phyloP scores from a whole-genome alignment of 805 yeast species.

The Cyberlindnera galapagoensis region DNA sequence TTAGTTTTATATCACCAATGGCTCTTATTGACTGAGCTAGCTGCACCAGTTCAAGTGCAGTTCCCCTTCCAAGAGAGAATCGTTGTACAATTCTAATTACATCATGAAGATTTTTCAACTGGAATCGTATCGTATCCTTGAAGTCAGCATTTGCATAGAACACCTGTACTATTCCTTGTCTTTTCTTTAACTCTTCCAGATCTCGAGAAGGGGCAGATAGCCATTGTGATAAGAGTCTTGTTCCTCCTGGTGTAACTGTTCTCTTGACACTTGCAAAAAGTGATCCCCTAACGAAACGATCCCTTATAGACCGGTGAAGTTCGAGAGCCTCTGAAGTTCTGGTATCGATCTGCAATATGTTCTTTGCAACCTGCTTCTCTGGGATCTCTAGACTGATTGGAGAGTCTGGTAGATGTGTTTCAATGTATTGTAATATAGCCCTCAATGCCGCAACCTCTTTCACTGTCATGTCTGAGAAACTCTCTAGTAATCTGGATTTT shows the following conservation, averaged over 20 bases:
- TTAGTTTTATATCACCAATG: slow-evolving; percentile 25
- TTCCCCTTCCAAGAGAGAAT: slow-evolving; percentile 42
- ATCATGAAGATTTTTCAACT: slow-evolving; percentile 45
- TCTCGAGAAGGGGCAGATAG: slow-evolving; percentile 71
- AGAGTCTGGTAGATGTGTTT: slow-evolving; percentile 66
- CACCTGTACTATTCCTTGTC: slow-evolving; percentile 48
- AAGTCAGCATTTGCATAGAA: slow-evolving; percentile 30
- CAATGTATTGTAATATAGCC: slow-evolving; percentile 59
- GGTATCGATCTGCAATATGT: slow-evolving; percentile 71
- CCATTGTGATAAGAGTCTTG: slow-evolving; percentile 78
- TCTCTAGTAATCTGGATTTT: slow-evolving; percentile 13
- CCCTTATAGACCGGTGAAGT: slow-evolving; percentile 51
- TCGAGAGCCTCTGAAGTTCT: slow-evolving; percentile 75
- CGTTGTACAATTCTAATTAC: slow-evolving; percentile 55
- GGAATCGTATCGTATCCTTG: slow-evolving; percentile 27
- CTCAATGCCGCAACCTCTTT: slow-evolving; percentile 57
- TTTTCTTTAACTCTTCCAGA: slow-evolving; percentile 40
- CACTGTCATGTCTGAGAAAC: slow-evolving; percentile 29
- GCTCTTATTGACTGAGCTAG: slow-evolving; percentile 35
- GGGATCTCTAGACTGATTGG: slow-evolving; percentile 65
- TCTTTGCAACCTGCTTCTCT: slow-evolving; percentile 40
- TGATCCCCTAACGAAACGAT: slow-evolving; percentile 58
- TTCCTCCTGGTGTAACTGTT: slow-evolving; percentile 77
- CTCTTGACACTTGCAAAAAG: slow-evolving; percentile 60
- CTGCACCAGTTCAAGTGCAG: slow-evolving; percentile 37